Evolutionary conservation across 306 rosid genomes (phyloP), one percentile per base, ranked within the genome.

Genomic region (Cyclanthera cordifolia): DNA sequence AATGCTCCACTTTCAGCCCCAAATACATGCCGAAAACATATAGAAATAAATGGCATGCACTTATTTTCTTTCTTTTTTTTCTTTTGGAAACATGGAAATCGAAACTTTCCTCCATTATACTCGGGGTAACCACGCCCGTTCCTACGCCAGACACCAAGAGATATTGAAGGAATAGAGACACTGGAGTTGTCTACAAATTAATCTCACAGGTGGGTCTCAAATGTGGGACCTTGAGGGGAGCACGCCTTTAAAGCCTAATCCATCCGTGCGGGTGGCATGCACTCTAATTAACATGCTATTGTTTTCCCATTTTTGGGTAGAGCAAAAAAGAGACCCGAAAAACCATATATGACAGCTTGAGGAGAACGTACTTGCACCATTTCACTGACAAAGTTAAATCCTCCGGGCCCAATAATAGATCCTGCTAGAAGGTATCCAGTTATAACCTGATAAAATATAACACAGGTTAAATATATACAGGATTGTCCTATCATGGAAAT

Each of bases 391-490:
- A 82, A 82, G 69, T 67, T 79, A 41, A 82, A 82, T 11, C 86
- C 83, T 50, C 86, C 86, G 71, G 86, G 86, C 55, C 86, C 86
- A 71, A 82, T 79, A 48, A 79, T 57, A 21, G 86, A 82, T 39
- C 86, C 86, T n/a, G 86, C 83, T 27, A 82, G 74, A 73, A 82
- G 79, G 60, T 82, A 82, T 67, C 86, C 86, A 30, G 83, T 79
- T 41, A 82, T 82, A 72, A 82, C 86, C 86, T 82, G 78, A 12
- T 30, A 56, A 27, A 48, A 63, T 69, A 30, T 61, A 78, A 48
- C 50, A 76, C 4, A 4, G 13, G 54, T 66, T 66, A 66, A n/a
- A 53, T 34, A 69, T 21, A 75, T 21, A 78, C 37, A 53, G 58
- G 47, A 66, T 48, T 53, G 72, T 57, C 53, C 30, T 56, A 23